phyloP scores from a whole-genome alignment of 2,329 filamentous ascomycete species.

The Ascochyta pisi region DNA sequence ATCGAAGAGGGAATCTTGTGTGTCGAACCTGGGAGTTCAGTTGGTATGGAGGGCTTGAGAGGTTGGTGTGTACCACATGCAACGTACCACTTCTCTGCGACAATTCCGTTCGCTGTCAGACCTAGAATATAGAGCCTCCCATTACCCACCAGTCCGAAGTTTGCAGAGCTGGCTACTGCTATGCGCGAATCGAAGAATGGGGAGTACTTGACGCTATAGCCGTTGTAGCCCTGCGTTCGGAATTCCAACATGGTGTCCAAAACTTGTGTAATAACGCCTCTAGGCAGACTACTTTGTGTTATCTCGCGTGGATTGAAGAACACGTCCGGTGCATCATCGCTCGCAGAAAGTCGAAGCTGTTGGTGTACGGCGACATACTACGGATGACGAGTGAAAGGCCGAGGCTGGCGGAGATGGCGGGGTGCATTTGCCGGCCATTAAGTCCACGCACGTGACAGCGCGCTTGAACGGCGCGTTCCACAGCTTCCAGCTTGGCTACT shows the following conservation, averaged over 20 bases:
- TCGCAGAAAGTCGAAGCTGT: slow-evolving; percentile 19
- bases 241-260: slow-evolving; percentile 80
- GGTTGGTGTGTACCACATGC: neutral
- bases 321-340: slow-evolving; percentile 25
- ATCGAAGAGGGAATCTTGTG: slow-evolving; percentile 96
- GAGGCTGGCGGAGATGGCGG: slow-evolving; percentile 31
- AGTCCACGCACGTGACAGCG: slow-evolving; percentile 19
- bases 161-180: slow-evolving; percentile 87
- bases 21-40: slow-evolving; percentile 74
- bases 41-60: slow-evolving; percentile 8
- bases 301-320: slow-evolving; percentile 21
- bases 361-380: slow-evolving; percentile 26
- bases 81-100: slow-evolving; percentile 77
- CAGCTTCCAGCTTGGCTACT: neutral
- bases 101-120: slow-evolving; percentile 81
- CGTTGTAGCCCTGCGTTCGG: slow-evolving; percentile 91
- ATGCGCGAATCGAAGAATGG: slow-evolving; percentile 96
- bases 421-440: slow-evolving; percentile 14
- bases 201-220: slow-evolving; percentile 97
- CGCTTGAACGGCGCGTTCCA: slow-evolving; percentile 22
- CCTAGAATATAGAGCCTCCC: slow-evolving; percentile 85
- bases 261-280: neutral
- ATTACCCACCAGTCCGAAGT: slow-evolving; percentile 97
- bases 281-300: slow-evolving; percentile 4
- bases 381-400: slow-evolving; percentile 30